Evolutionary conservation across 1,139 yeast species (phyloP).

Genomic region (Pichia sp.): DNA sequence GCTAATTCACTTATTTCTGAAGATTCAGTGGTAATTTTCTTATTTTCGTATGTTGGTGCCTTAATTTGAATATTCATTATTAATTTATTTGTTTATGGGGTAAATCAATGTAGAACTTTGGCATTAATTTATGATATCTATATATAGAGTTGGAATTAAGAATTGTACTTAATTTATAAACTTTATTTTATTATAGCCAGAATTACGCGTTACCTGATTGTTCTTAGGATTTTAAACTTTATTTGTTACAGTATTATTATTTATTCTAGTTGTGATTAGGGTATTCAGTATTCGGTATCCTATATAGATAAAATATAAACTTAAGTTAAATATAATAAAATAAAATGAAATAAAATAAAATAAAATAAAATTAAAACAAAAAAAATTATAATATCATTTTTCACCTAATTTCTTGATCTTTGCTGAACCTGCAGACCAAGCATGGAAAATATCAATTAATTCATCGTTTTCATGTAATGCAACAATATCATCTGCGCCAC

Average conservation of each 20-base stretch:
- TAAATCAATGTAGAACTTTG: too few relatives aligned
- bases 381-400: not conserved
- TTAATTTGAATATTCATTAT: slow-evolving; percentile 3
- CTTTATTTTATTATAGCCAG: not conserved
- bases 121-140: too few relatives aligned
- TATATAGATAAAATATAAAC: too few relatives aligned
- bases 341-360: not conserved
- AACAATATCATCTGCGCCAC: slow-evolving; percentile 76
- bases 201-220: too few relatives aligned
- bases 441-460: slow-evolving; percentile 42
- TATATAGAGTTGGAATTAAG: too few relatives aligned
- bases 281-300: too few relatives aligned
- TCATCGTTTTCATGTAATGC: slow-evolving; percentile 52
- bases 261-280: too few relatives aligned
- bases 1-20: slow-evolving; percentile 13
- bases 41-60: slow-evolving; percentile 18
- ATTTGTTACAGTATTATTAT: too few relatives aligned
- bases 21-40: slow-evolving; percentile 10
- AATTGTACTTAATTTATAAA: too few relatives aligned
- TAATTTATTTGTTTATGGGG: too few relatives aligned
- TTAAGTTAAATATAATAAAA: not conserved
- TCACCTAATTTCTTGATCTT: slow-evolving; percentile 42
- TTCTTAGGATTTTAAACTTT: too few relatives aligned
- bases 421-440: slow-evolving; percentile 60
- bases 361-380: not conserved